These are phyloP conservation scores for Aspergillus thermomutatus DNA, from an alignment of 2,329 filamentous ascomycete genomes.

Conservation along the genomic window DNA sequence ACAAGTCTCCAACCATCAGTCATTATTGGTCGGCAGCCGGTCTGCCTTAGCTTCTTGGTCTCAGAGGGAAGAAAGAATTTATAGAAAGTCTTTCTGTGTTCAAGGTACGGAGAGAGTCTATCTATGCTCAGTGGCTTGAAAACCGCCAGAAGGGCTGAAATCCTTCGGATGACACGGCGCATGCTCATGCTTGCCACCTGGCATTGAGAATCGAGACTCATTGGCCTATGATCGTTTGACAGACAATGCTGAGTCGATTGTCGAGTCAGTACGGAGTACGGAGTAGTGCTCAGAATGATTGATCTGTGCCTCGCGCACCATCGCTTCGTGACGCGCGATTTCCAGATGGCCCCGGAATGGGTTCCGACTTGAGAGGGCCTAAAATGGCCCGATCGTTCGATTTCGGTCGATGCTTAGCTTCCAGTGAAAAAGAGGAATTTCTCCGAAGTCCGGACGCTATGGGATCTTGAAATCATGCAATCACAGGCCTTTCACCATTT, in stretches of 20 bases:
- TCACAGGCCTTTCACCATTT: no score
- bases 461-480: no score
- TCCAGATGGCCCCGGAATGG: background rate
- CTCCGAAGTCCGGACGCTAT: background rate
- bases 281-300: no score
- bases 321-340: background rate
- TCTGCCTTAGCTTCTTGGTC: background rate
- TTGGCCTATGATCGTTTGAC: background rate
- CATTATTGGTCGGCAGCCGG: background rate
- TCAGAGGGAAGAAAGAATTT: no score
- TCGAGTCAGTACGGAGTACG: background rate
- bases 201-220: background rate
- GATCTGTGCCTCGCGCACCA: background rate
- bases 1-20: background rate
- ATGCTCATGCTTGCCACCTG: background rate
- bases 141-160: background rate
- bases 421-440: background rate
- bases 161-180: background rate
- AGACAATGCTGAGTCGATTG: background rate
- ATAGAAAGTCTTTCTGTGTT: background rate
- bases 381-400: background rate
- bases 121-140: no score
- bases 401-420: background rate
- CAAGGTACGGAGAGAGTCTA: background rate
- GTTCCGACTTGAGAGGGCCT: background rate